Percentiles rank a stretch among this genome's conserved stretches.
Conservation (phyloP, 1,139 yeast species). For the Pichia sp. region DNA sequence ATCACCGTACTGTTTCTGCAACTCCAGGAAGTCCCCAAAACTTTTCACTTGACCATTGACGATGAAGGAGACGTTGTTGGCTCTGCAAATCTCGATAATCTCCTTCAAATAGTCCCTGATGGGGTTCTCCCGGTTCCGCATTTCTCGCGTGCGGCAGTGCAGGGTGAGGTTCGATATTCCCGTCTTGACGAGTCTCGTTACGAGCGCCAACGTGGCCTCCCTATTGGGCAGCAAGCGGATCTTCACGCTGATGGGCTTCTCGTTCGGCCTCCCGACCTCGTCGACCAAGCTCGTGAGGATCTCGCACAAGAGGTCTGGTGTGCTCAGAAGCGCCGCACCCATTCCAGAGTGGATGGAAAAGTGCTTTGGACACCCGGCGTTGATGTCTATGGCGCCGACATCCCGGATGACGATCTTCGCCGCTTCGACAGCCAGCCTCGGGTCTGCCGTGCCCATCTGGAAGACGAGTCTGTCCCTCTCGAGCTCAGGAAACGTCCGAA, state of each 20-base stretch:
- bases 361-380: slow-evolving; percentile 95
- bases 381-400: slow-evolving; percentile 89
- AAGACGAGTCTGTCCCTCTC: slow-evolving; percentile 70
- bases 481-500: slow-evolving; percentile 62
- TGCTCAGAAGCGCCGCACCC: slow-evolving; percentile 89
- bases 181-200: slow-evolving; percentile 63
- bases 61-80: slow-evolving; percentile 64
- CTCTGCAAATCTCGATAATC: slow-evolving; percentile 59
- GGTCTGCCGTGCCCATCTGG: slow-evolving; percentile 84
- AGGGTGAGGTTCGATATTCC: slow-evolving; percentile 84
- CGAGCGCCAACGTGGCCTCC: slow-evolving; percentile 58
- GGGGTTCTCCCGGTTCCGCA: slow-evolving; percentile 87
- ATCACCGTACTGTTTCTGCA: slow-evolving; percentile 51
- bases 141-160: slow-evolving; percentile 83
- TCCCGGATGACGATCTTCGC: slow-evolving; percentile 76
- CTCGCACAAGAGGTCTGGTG: slow-evolving; percentile 72
- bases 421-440: slow-evolving; percentile 83
- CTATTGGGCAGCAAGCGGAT: slow-evolving; percentile 68
- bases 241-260: slow-evolving; percentile 87
- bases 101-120: slow-evolving; percentile 61
- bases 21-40: slow-evolving; percentile 48
- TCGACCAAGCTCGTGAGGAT: slow-evolving; percentile 66
- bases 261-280: slow-evolving; percentile 72
- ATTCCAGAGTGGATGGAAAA: slow-evolving; percentile 83
- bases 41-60: slow-evolving; percentile 75